Base-by-base conservation (phyloP, 2,329 filamentous ascomycete genomes). In the Fusarium graminum region DNA sequence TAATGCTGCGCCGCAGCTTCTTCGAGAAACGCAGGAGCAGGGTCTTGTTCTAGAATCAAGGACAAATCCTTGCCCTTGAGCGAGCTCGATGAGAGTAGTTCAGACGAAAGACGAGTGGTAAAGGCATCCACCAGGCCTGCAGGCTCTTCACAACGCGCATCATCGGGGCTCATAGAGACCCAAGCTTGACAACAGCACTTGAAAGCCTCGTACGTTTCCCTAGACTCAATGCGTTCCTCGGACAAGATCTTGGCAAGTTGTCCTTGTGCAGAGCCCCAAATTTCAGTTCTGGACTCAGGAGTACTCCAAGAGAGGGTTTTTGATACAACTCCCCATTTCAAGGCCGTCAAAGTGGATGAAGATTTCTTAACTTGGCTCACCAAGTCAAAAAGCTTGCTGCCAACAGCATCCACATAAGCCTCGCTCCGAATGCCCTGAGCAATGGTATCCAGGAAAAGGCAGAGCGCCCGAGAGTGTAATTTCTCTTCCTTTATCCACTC, bases 391-490 rank as follows among this genome's bases (percentile, higher is more conserved):
- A 84, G 70, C 45, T 74, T 76, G 22, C 72, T 75, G 7, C 78
- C 79, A 3, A 80, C 72, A 4, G 76, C 77, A 63, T 85, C 81
- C 7, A 80, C 72, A 19, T 79, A 81, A 3, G 80, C 74, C 43
- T 84, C 80, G 14, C 74, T 75, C 4, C 68, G 75, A 8, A 85
- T 67, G 5, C 81, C 82, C 22, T 78, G 72, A 0, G 79, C 77
- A 32, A 86, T 74, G 3, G 79, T 76, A 43, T 81, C 78, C 11
- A 82, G 67, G 25, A 85, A 79, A 7, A 83, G 70, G 22, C 81
- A 79, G 7, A 78, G 72, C 0, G 81, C 76, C 4, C 75, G 44
- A 44, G 75, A 52, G 57, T 74, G 45, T 14, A 67, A 58, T 16
- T 73, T 73, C 42, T 81, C 76, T 10, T 65, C 60, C 13, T 76